Conservation (phyloP, 805 yeast species). For the Candida ovalis region DNA sequence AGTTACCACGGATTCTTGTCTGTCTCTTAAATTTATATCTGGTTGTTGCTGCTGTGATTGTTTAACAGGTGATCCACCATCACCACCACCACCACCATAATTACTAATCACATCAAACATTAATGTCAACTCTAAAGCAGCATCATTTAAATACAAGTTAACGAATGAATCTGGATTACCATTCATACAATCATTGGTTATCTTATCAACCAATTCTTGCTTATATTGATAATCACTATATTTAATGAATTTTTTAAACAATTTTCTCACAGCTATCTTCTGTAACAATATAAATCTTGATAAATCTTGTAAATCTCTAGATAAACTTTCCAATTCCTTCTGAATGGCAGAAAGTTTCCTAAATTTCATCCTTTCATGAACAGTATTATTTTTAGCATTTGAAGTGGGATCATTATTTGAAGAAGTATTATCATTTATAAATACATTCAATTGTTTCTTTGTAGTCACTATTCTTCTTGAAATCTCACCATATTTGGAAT, state of each 20-base stretch:
- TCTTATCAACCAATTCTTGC: slow-evolving; percentile 31
- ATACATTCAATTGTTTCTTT: slow-evolving; percentile 24
- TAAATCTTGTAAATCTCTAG: slow-evolving; percentile 55
- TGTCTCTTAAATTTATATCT: background rate
- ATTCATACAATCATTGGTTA: slow-evolving; percentile 25
- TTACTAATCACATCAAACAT: slow-evolving; percentile 45
- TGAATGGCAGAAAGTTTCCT: slow-evolving; percentile 24
- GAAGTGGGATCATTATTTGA: background rate
- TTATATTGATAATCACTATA: slow-evolving; percentile 35
- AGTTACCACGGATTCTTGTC: slow-evolving; percentile 16
- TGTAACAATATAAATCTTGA: slow-evolving; percentile 72
- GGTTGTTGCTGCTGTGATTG: background rate
- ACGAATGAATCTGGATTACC: slow-evolving; percentile 53
- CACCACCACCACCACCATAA: slow-evolving; percentile 11
- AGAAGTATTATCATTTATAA: slow-evolving; percentile 17
- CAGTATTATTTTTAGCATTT: background rate
- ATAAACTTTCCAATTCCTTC: slow-evolving; percentile 40
- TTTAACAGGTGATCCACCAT: background rate
- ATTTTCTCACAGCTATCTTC: slow-evolving; percentile 67
- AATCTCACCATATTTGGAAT: slow-evolving; percentile 66
- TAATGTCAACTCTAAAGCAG: slow-evolving; percentile 57
- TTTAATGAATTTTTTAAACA: slow-evolving; percentile 64
- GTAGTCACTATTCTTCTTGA: slow-evolving; percentile 39
- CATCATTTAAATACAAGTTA: slow-evolving; percentile 53
- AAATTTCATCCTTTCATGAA: slow-evolving; percentile 18